Percentiles rank a stretch among this genome's conserved stretches.
Conservation (phyloP, 2,329 filamentous ascomycete genomes). For the Pseudogymnoascus verrucosus region DNA sequence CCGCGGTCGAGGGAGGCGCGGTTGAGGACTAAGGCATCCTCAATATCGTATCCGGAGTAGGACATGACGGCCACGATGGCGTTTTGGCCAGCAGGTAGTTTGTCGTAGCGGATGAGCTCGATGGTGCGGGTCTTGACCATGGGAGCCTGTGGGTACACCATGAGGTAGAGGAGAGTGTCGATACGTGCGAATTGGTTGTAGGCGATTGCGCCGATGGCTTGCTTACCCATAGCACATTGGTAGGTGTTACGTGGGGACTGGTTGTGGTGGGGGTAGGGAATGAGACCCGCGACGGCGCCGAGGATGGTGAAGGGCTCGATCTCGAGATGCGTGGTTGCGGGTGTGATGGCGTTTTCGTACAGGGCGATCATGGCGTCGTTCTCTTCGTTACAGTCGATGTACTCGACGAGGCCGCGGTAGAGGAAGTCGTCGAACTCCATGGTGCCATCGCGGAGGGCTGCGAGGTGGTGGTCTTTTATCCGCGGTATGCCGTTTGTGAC, state of each 20-base stretch:
- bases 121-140: constrained; percentile 98
- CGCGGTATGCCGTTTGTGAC: constrained; percentile 82
- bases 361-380: constrained; percentile 92
- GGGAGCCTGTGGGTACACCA: constrained; percentile 95
- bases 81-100: constrained; percentile 92
- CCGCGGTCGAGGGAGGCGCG: constrained; percentile 92
- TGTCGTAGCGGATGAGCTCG: constrained; percentile 93
- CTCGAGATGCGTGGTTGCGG: constrained; percentile 84
- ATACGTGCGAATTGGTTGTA: constrained; percentile 98
- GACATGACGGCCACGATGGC: constrained; percentile 99
- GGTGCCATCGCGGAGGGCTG: constrained; percentile 72
- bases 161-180: constrained; percentile 89
- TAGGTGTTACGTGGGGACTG: constrained; percentile 98
- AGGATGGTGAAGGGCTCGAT: constrained; percentile 97
- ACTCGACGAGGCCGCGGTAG: constrained; percentile 83
- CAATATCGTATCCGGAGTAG: constrained; percentile 98
- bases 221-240: constrained; percentile 99
- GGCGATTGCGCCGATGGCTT: constrained; percentile 96
- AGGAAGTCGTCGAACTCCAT: constrained; percentile 93
- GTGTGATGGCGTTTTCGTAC: constrained; percentile 75
- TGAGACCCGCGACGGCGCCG: constrained; percentile 89
- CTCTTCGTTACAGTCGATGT: constrained; percentile 96
- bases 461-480: constrained; percentile 70
- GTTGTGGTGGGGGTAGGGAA: constrained; percentile 97
- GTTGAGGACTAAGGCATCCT: constrained; percentile 94